Evolutionary conservation across 345 rosid genomes (phyloP).

Genomic region (Bruguiera gymnorhiza): DNA sequence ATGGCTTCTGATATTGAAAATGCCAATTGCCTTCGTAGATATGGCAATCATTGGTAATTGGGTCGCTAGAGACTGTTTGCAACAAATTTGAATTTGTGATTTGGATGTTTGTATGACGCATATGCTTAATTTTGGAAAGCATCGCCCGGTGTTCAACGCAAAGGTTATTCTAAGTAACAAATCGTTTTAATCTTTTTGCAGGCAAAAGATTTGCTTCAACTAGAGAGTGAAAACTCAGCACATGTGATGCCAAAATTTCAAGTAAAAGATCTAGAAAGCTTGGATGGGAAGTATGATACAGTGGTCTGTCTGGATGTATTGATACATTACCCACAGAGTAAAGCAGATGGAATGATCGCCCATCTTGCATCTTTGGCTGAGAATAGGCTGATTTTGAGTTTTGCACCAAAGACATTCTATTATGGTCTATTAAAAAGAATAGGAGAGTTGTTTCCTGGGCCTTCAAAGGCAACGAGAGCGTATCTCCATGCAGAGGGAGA

Average conservation of each 20-base stretch:
- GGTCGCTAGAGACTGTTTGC: too few species aligned
- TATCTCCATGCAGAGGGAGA: slow-evolving; percentile 88
- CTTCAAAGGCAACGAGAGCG: slow-evolving; percentile 95
- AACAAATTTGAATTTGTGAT: too few species aligned
- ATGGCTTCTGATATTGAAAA: too few species aligned
- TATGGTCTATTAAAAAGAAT: slow-evolving; percentile 71
- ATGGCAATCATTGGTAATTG: too few species aligned
- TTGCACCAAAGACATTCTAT: slow-evolving; percentile 90
- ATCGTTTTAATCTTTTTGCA: slow-evolving; percentile 21
- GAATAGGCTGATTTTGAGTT: slow-evolving; percentile 71
- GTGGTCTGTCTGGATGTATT: slow-evolving; percentile 89
- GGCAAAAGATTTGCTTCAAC: slow-evolving; percentile 66
- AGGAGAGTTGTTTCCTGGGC: slow-evolving; percentile 95
- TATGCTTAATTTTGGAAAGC: too few species aligned
- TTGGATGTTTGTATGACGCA: too few species aligned
- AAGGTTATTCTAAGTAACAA: background rate
- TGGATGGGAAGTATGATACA: slow-evolving; percentile 68
- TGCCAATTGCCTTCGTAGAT: too few species aligned
- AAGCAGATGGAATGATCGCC: slow-evolving; percentile 91
- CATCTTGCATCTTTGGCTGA: slow-evolving; percentile 92
- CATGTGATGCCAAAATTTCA: slow-evolving; percentile 61
- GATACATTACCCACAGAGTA: slow-evolving; percentile 89
- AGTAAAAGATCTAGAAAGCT: slow-evolving; percentile 82
- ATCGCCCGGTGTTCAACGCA: background rate
- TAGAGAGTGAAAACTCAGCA: slow-evolving; percentile 24